Evolutionary conservation across 1,284 basidiomycete genomes (phyloP), one percentile per base, ranked within the genome.

Genomic region (Sporisorium sorghi): DNA sequence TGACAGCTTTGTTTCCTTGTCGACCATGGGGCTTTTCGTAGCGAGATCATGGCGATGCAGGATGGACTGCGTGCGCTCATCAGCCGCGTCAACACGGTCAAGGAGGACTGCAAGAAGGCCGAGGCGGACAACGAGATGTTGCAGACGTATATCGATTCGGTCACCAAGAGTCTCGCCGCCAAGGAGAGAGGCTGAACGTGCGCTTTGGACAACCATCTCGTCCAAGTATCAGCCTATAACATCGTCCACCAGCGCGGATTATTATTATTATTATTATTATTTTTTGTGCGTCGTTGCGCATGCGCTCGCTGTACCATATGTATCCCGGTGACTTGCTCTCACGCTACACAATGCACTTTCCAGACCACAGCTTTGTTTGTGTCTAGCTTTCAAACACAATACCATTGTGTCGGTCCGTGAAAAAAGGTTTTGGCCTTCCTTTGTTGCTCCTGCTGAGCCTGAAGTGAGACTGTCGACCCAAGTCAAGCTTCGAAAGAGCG

Each of bases 81-180:
- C 47, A 55, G 58, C 46, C 75, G 83, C 15, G 68, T 83, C 24
- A 46, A 53, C 14, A 52, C 67, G 9, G 83, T 83, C 39, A 76
- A 83, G 68, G 72, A 73, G 9, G 83, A 84, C 33, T 83, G 82
- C 63, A 69, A 56, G 23, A 82, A 83, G 52, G 77, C 79, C 2
- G 83, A 83, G 54, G 74, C 77, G 10, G 81, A 84, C 54, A 84
- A 84, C 61, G 82, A 83, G 49, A 82, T 80, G 77, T 68, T 84
- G 17, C 83, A 83, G 66, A 77, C 78, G 8, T 84, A 84, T 58
- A 80, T 83, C 21, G 83, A 84, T 52, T 79, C 78, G 43, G 81
- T 84, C 52, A 84, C 82, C 52, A 84, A 83, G 68, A 83, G 78
- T 55, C 60, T 84, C n/a, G 83, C 83, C 9, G 78, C 82, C 0